Evolutionary conservation across 2,329 filamentous ascomycete genomes (phyloP).

Genomic region (Pseudogymnoascus sp.): DNA sequence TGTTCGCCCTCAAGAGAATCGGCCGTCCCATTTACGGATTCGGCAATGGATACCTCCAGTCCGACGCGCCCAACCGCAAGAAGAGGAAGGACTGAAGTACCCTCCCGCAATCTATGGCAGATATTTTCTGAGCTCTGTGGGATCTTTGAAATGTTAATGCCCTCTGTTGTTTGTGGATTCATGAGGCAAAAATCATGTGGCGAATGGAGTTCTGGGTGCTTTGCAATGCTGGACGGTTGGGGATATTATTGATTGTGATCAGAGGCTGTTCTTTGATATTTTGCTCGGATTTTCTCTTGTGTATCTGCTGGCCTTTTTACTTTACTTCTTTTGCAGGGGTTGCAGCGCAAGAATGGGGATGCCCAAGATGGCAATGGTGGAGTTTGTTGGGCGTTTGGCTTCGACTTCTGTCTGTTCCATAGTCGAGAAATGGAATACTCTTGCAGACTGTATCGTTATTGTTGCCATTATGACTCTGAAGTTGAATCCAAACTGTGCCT

Average conservation of each 20-base stretch:
- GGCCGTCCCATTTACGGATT: slow-evolving; percentile 52
- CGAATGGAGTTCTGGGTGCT: neutral
- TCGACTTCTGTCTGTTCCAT: neutral
- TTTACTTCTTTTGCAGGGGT: neutral
- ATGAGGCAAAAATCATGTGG: neutral
- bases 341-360: neutral
- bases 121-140: neutral
- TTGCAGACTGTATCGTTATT: neutral
- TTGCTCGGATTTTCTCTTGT: neutral
- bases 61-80: neutral
- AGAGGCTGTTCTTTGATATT: neutral
- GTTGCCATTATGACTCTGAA: neutral
- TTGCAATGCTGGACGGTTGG: neutral
- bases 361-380: neutral
- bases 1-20: slow-evolving; percentile 39
- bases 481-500: neutral
- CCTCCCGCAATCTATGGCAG: neutral
- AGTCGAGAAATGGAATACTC: neutral
- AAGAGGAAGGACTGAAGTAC: neutral
- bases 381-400: neutral
- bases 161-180: neutral
- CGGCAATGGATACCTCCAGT: slow-evolving; percentile 31
- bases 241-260: neutral
- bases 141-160: neutral
- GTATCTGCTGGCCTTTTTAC: neutral